A percentile compares a stretch with the other conserved stretches of the same genome.
Conservation (phyloP, 257 asterid genomes). For the Ligustrum vulgare region DNA sequence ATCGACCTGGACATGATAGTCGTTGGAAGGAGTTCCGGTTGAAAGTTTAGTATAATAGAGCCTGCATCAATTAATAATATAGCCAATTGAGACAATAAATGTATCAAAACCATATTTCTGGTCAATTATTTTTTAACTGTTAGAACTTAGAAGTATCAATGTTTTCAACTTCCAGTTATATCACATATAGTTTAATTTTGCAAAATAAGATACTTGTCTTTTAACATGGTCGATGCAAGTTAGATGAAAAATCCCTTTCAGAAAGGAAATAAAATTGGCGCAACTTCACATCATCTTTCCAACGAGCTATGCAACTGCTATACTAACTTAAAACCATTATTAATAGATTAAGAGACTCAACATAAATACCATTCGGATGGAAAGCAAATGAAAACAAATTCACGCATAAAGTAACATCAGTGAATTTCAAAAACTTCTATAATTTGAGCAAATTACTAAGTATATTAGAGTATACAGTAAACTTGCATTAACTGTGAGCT, state of each 20-base stretch:
- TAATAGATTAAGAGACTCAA: neutral
- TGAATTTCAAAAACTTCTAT: neutral
- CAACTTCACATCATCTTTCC: neutral
- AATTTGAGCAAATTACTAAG: neutral
- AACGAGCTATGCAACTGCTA: neutral
- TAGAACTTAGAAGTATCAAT: neutral
- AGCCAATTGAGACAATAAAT: slow-evolving; percentile 15
- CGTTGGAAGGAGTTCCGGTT: slow-evolving; percentile 55
- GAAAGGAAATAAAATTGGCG: neutral
- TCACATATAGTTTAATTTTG: neutral
- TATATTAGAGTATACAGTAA: neutral
- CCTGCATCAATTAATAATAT: slow-evolving; percentile 34
- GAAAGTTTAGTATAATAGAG: slow-evolving; percentile 59
- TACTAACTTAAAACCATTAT: neutral
- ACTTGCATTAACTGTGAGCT: neutral
- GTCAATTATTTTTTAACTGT: neutral
- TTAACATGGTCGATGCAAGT: neutral
- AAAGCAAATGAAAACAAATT: neutral
- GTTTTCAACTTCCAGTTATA: neutral
- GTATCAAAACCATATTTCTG: neutral
- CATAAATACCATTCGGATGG: neutral
- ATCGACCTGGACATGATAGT: slow-evolving; percentile 67
- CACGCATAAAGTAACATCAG: neutral
- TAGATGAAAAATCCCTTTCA: neutral
- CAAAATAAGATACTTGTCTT: neutral